These are phyloP conservation scores for Globisporangium recalcitrans DNA, from an alignment of 352 stramenopile genomes.

Conservation along the genomic window DNA sequence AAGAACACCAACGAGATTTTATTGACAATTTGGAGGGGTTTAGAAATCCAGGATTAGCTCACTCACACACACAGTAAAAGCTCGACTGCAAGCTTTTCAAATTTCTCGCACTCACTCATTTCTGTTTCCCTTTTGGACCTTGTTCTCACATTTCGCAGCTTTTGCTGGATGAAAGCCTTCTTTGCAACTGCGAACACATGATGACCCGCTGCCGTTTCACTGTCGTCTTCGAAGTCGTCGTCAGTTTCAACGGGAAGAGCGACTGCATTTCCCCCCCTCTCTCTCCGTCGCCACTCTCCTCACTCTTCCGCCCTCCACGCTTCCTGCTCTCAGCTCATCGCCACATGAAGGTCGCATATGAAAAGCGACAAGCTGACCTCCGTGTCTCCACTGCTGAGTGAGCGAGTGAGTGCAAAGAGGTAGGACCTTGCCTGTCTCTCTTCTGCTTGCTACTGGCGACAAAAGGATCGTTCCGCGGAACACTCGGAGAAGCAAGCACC, in stretches of 20 bases:
- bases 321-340: neutral
- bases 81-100: neutral
- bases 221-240: neutral
- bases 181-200: too few species aligned
- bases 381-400: too few species aligned
- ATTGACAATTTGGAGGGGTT: too few species aligned
- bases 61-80: too few species aligned
- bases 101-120: neutral
- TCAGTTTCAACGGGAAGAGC: slow-evolving; percentile 6
- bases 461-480: neutral
- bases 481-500: neutral
- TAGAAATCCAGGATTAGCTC: neutral
- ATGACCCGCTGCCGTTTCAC: slow-evolving; percentile 1
- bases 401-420: neutral
- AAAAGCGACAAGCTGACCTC: too few species aligned
- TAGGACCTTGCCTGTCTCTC: neutral
- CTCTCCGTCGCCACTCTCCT: neutral
- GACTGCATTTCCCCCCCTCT: neutral
- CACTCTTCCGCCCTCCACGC: slow-evolving; percentile 5
- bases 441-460: neutral
- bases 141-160: neutral
- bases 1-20: neutral
- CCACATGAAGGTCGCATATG: neutral
- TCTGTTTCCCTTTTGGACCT: too few species aligned
- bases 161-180: neutral